Base-by-base conservation (phyloP, 257 asterid genomes). In the Jaltomata sinuosa region DNA sequence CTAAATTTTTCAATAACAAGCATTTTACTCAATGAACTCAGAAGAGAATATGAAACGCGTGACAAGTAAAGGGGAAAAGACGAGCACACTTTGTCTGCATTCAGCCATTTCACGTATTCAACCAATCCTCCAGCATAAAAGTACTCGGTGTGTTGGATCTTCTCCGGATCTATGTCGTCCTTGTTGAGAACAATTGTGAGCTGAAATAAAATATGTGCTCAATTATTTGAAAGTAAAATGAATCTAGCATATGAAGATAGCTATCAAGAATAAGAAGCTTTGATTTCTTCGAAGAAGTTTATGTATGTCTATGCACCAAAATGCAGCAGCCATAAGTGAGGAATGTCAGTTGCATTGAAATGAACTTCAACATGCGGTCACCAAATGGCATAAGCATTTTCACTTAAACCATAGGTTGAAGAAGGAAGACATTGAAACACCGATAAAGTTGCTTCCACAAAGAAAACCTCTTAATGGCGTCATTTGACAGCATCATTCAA, bases 71-170 rank as follows among this genome's bases (percentile, higher is more conserved):
- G 11, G 77, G 71, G 32, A 81, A 83, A 71, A 52, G 71, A 72
- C 82, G 79, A 85, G 71, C 90, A 83, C 86, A 96, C 99, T 98
- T 97, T 97, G 85, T 95, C 99, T 50, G 93, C 89, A 87, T 95
- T 97, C 82, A 97, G 94, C 97, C 97, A 95, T 86, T 91, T 92
- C 65, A 97, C 98, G 83, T 97, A 97, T 90, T 97, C 99, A 45
- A 80, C 87, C 83, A 97, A 89, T 80, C 99, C 99, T 85, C 99
- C 99, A 85, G 98, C 98, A 91, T 93, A 97, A 86, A 83, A 88
- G 85, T 93, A 97, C 92, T 92, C 98, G 69, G 88, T 89, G 86
- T 85, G 72, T 65, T 87, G 89, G 86, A 83, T 90, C 90, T 95
- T 94, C 85, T 91, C 97, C 3, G 91, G 88, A 86, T 94, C 95